Evolutionary conservation across 2,329 filamentous ascomycete genomes (phyloP), one percentile per base, ranked within the genome.

Genomic region (Fusarium compactum): DNA sequence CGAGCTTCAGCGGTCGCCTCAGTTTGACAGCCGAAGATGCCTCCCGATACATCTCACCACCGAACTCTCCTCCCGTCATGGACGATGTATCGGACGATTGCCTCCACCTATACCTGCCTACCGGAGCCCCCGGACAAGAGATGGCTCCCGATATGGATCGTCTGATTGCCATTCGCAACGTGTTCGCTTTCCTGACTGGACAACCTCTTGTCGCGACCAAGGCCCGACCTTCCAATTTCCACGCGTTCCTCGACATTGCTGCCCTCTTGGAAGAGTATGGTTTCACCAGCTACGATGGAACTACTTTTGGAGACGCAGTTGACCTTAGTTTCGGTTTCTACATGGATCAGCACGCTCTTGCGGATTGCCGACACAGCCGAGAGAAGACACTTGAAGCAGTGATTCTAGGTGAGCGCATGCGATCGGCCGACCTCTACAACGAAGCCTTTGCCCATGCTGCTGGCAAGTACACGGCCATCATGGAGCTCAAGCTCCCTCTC

Each of bases 381-480:
- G 94, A 97, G 77, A 97, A 96, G 85, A 97, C 93, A 0, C 85
- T 98, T 25, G 94, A 98, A 80, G 92, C 91, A 0, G 86, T 98
- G 48, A 87, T 98, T n/a, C 84, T 99, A 14, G 95, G 93, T 59
- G 95, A 99, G 81, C 88, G 89, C 40, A 92, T 98, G 90, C 90
- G 91, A 62, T 97, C 89, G 50, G 88, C 91, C 74, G 86, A 90
- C 10, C 86, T 99, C 4, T 98, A 97, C 81, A 93, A 93, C 62
- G 94, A 98, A 79, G 94, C 93, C 0, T 98, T 98, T 76, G 90
- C 94, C 8, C 96, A 98, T 79, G 94, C 91, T 1, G 94, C 93
- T 12, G 96, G 95, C 52, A 97, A 96, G 80, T 93, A 95, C 63
- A 87, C 92, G 22, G 86, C 94, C 32, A 89, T 94, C 63, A 86